Evolutionary conservation across 495 filamentous ascomycete genomes (phyloP).

Genomic region (Trichoderma asperelloides): DNA sequence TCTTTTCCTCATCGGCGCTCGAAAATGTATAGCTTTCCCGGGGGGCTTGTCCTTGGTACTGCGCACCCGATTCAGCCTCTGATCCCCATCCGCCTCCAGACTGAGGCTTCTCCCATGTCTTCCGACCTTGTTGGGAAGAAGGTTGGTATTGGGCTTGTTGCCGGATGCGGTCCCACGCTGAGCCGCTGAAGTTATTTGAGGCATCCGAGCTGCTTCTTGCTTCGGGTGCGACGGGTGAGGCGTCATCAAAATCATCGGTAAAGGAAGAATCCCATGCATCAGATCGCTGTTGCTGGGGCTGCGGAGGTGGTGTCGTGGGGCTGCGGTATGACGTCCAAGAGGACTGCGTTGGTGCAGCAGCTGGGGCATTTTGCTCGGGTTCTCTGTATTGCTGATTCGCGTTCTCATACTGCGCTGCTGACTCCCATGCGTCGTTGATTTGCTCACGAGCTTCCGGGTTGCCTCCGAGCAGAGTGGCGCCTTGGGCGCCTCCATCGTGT

Average conservation of each 20-base stretch:
- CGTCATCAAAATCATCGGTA: constrained; percentile 6
- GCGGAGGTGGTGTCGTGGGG: not conserved
- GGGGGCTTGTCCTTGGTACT: constrained; percentile 1
- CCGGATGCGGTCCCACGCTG: constrained; percentile 9
- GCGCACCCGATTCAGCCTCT: constrained; percentile 7
- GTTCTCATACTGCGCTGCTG: constrained; percentile 8
- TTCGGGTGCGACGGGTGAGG: constrained; percentile 7
- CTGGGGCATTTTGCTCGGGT: constrained; percentile 5
- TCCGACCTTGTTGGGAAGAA: not conserved
- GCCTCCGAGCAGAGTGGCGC: not conserved
- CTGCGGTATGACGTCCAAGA: not conserved
- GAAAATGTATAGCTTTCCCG: constrained; percentile 38
- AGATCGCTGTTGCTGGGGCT: not conserved
- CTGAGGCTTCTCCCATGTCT: not conserved
- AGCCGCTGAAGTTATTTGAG: not conserved
- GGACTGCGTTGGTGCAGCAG: not conserved
- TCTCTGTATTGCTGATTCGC: not conserved
- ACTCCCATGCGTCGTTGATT: not conserved
- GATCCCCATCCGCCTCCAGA: not conserved
- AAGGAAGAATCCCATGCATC: constrained; percentile 2
- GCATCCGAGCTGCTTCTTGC: not conserved
- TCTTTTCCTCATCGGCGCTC: constrained; percentile 26
- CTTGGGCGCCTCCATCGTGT: not conserved
- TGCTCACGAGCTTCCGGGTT: constrained; percentile 2
- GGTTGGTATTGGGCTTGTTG: constrained; percentile 5